Conservation (phyloP, 345 rosid genomes). For the Eucalyptus sp. region DNA sequence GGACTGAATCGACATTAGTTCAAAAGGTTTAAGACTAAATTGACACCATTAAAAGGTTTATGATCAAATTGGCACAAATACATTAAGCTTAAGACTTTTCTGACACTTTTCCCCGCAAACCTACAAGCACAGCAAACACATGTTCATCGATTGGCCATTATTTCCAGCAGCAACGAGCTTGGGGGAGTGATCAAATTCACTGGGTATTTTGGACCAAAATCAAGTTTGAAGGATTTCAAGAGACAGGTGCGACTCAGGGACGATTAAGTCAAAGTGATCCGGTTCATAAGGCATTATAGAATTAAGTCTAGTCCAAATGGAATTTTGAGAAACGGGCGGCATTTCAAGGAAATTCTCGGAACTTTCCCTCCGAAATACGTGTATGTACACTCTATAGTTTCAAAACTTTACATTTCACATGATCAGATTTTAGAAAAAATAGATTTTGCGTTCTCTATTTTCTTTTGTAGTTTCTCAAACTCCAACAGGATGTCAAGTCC, state of each 20-base stretch:
- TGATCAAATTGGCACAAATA: fast-evolving
- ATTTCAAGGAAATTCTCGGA: not conserved
- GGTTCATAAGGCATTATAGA: not conserved
- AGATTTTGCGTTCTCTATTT: not conserved
- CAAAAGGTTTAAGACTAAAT: too few species aligned
- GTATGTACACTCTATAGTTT: not conserved
- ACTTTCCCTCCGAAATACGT: not conserved
- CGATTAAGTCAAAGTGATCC: not conserved
- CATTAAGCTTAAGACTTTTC: too few species aligned
- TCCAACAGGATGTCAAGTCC: not conserved
- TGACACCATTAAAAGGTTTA: too few species aligned
- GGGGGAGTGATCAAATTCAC: not conserved
- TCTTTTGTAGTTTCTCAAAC: not conserved
- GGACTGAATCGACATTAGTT: fast-evolving
- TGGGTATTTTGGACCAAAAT: not conserved
- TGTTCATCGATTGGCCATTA: not conserved
- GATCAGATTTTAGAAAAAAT: not conserved
- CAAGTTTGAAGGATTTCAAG: not conserved
- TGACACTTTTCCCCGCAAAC: not conserved
- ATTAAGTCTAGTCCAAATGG: not conserved
- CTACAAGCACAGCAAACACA: not conserved
- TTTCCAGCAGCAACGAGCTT: not conserved
- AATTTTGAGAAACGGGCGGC: not conserved
- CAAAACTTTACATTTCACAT: not conserved
- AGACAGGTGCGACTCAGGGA: not conserved